These are phyloP conservation scores for Whalleya microplaca DNA, from an alignment of 2,329 filamentous ascomycete species.

Conservation along the genomic window DNA sequence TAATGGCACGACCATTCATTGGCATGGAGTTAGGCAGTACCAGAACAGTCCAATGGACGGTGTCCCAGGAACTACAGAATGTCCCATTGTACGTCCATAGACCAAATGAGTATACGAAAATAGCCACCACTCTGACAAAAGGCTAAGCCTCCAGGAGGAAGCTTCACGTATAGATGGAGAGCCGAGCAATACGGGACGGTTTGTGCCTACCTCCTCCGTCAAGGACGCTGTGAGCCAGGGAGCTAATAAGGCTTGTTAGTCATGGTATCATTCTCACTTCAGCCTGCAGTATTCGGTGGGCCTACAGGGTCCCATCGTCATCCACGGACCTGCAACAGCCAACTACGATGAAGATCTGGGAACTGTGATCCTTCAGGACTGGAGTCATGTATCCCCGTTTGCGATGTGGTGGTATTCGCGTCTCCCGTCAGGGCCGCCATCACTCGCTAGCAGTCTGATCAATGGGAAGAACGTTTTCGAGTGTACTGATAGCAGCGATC, in stretches of 20 bases:
- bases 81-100: conserved; percentile 39
- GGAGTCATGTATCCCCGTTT: conserved; percentile 48
- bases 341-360: conserved; percentile 66
- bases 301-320: conserved; percentile 57
- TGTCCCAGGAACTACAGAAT: conserved; percentile 48
- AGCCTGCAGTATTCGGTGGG: conserved; percentile 51
- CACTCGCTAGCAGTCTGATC: conserved; percentile 13
- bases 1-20: conserved; percentile 60
- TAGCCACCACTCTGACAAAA: not conserved
- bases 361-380: conserved; percentile 59
- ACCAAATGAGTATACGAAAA: conserved; percentile 7
- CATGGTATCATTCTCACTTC: conserved; percentile 64
- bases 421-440: not conserved
- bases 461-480: conserved; percentile 30
- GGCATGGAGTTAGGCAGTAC: conserved; percentile 61
- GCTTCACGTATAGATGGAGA: conserved; percentile 57
- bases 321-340: conserved; percentile 58
- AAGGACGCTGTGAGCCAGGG: conserved; percentile 36
- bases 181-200: conserved; percentile 49
- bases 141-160: conserved; percentile 46
- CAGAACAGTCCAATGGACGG: conserved; percentile 58
- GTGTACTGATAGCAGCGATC: not conserved
- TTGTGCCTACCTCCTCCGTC: too few relatives aligned
- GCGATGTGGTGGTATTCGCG: not conserved
- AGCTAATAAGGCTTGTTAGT: not conserved